Conservation (phyloP, 1,139 yeast genomes). For the Arxiozyma telluris region DNA sequence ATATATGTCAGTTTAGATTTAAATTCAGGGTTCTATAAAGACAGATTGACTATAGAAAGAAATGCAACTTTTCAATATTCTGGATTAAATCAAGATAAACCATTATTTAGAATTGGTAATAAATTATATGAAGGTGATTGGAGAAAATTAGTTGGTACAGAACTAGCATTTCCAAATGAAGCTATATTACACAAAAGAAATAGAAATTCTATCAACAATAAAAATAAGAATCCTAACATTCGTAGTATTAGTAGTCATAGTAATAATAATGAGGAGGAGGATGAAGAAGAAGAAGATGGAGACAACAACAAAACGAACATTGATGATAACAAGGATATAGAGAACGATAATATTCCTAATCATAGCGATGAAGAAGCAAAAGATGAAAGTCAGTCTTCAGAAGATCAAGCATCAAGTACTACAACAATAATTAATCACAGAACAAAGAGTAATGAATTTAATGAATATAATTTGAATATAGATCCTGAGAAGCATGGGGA, state of each 20-base stretch:
- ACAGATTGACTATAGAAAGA: constrained; percentile 21
- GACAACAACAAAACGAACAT: constrained; percentile 3
- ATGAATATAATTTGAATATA: not conserved
- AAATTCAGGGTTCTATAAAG: constrained; percentile 31
- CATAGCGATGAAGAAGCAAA: not conserved
- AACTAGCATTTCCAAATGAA: constrained; percentile 39
- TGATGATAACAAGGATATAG: not conserved
- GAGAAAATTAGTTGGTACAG: constrained; percentile 77
- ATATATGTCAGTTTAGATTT: constrained; percentile 40
- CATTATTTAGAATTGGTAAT: constrained; percentile 47
- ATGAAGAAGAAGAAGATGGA: constrained; percentile 3
- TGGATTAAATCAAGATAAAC: constrained; percentile 43
- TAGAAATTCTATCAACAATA: not conserved
- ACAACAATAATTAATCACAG: not conserved
- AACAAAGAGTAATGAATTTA: not conserved
- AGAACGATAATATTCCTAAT: not conserved
- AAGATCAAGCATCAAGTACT: not conserved
- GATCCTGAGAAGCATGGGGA: constrained; percentile 15
- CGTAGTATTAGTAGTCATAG: not conserved
- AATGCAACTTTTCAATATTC: constrained; percentile 41
- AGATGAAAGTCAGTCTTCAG: not conserved
- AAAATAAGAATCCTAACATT: not conserved
- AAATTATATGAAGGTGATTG: constrained; percentile 66
- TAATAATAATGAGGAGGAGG: constrained; percentile 2
- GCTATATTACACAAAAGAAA: constrained; percentile 15